These are phyloP conservation scores for Colletotrichum musicola DNA, from an alignment of 2,329 filamentous ascomycete genomes.

Conservation along the genomic window DNA sequence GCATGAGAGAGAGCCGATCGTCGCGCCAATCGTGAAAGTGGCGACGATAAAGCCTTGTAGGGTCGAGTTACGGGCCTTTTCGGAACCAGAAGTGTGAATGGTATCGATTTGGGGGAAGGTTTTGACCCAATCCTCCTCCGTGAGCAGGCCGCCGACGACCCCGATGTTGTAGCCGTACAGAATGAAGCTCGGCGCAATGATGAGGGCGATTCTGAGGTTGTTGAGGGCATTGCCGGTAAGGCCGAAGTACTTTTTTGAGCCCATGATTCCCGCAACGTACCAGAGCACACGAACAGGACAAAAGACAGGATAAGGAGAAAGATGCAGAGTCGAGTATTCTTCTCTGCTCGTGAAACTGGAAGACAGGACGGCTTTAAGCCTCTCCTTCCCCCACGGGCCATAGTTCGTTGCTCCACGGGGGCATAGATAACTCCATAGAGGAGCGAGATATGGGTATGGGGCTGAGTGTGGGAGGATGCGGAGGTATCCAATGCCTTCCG, in stretches of 20 bases:
- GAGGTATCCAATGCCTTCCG: constrained; percentile 31
- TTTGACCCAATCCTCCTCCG: constrained; percentile 48
- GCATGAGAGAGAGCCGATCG: constrained; percentile 52
- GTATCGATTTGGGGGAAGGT: constrained; percentile 56
- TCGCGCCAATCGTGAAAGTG: constrained; percentile 52
- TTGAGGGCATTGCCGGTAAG: constrained; percentile 51
- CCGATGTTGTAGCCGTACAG: constrained; percentile 58
- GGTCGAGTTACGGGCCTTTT: constrained; percentile 49
- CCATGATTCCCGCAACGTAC: constrained; percentile 10
- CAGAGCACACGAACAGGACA: not conserved
- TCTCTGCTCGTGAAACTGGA: not conserved
- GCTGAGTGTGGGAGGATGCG: constrained; percentile 30
- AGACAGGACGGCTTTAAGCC: constrained; percentile 14
- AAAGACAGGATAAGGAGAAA: not conserved
- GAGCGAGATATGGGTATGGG: constrained; percentile 12
- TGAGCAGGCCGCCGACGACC: constrained; percentile 52
- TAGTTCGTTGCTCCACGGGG: constrained; percentile 13
- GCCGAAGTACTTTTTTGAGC: constrained; percentile 46
- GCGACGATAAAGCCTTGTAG: constrained; percentile 53
- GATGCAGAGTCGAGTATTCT: not conserved
- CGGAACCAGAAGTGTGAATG: constrained; percentile 46
- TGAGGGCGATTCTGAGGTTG: constrained; percentile 54
- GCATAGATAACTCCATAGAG: constrained; percentile 27
- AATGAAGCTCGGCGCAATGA: constrained; percentile 58
- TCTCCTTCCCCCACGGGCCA: not conserved